phyloP scores from a whole-genome alignment of 1,139 yeast species.

The Protomyces inouyei region DNA sequence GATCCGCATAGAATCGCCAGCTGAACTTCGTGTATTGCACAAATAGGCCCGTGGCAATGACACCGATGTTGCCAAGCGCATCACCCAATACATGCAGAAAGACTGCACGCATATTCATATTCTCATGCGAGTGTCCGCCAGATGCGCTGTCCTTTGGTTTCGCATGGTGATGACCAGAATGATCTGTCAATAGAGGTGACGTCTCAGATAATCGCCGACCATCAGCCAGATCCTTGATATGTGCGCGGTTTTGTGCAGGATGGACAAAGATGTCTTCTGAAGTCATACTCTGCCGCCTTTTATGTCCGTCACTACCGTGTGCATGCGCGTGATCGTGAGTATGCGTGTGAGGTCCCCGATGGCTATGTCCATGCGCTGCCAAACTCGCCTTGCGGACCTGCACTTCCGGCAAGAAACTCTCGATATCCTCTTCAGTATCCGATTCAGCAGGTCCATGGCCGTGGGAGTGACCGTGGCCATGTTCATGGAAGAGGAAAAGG shows the following conservation, averaged over 20 bases:
- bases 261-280: constrained; percentile 28
- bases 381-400: constrained; percentile 32
- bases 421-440: constrained; percentile 30
- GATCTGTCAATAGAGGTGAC: constrained; percentile 39
- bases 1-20: constrained; percentile 86
- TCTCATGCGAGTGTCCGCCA: constrained; percentile 43
- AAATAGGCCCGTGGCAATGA: constrained; percentile 77
- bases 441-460: constrained; percentile 43
- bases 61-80: constrained; percentile 93
- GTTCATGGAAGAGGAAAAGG: constrained; percentile 82
- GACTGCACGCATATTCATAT: constrained; percentile 85
- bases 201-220: constrained; percentile 35
- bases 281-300: constrained; percentile 30
- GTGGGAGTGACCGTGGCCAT: constrained; percentile 65
- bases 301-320: not conserved
- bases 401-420: constrained; percentile 39
- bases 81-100: constrained; percentile 93
- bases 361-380: constrained; percentile 3
- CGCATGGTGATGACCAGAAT: constrained; percentile 31
- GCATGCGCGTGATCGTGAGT: not conserved
- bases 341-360: constrained; percentile 1
- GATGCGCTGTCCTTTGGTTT: constrained; percentile 30
- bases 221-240: constrained; percentile 20
- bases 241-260: constrained; percentile 25
- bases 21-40: constrained; percentile 89